Evolutionary conservation across 1,139 yeast genomes (phyloP), one percentile per base, ranked within the genome.

Genomic region (Candida buenavistaensis): DNA sequence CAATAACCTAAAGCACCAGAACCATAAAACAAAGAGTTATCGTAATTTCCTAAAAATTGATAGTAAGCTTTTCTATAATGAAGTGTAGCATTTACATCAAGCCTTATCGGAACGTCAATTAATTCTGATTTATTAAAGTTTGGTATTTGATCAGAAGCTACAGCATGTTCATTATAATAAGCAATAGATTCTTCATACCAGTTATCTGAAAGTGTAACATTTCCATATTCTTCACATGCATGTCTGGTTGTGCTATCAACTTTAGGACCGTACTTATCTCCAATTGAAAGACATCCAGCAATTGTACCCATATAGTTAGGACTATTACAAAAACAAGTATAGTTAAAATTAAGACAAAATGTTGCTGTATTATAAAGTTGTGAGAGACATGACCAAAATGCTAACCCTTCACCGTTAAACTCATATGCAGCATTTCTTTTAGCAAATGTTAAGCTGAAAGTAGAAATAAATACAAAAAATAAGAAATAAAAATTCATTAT

Each of bases 1-100:
- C 81, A 75, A 46, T 64, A 77, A 0, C 72, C 75, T 17, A 76
- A 42, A 14, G 68, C 37, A 2, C 68, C 79, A 16, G 66, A 53
- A n/a, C 82, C 82, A 44, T 70, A 64, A 41, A 55, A 72, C 35
- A 70, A 59, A 3, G 79, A 64, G 32, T 56, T 50, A 35, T 57
- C 54, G 39, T 60, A 66, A 38, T 63, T 64, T 3, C 66, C 67
- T 25, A 62, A 46, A 38, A 57, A 65, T 24, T 47, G 47, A 8
- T 45, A 45, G 37, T 64, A 64, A 1, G 61, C 46, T 1, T 34
- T 40, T n/a, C 33, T 21, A 36, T 51, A 58, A 5, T 47, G 25
- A 1, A 30, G 14, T 15, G 50, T 33, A 3, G 17, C 31, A 1
- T 45, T 35, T 3, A 32, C 26, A 23, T 57, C 41, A 6, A 60